These are phyloP conservation scores for Candolleomyces efflorescens DNA, from an alignment of 768 basidiomycete species.

Conservation along the genomic window DNA sequence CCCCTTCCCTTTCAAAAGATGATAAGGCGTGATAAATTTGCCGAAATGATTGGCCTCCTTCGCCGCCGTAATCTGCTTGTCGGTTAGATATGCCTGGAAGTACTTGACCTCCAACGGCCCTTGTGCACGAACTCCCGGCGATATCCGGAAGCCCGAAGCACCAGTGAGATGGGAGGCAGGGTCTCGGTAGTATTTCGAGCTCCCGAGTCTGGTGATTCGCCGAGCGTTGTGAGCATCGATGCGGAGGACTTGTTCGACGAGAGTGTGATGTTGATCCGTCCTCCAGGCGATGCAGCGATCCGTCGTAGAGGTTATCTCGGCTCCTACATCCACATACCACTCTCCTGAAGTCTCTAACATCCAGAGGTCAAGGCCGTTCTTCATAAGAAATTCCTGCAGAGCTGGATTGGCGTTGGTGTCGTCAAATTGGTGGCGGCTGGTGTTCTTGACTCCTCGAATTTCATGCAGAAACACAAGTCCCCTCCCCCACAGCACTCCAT, in stretches of 20 bases:
- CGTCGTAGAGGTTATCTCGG: slow-evolving; percentile 12
- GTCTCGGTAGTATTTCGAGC: slow-evolving; percentile 12
- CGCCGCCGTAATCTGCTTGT: slow-evolving; percentile 12
- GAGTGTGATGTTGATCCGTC: neutral
- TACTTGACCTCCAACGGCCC: slow-evolving; percentile 9
- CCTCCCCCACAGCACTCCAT: too few species aligned
- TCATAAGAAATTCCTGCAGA: neutral
- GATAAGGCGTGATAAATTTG: neutral
- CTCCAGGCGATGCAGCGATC: slow-evolving; percentile 14
- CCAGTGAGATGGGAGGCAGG: slow-evolving; percentile 12
- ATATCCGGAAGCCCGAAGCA: slow-evolving; percentile 11
- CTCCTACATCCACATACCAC: slow-evolving; percentile 20
- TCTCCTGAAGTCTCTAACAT: neutral
- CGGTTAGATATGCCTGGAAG: slow-evolving; percentile 15
- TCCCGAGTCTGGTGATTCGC: neutral
- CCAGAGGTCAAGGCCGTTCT: neutral
- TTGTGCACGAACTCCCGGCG: slow-evolving; percentile 3
- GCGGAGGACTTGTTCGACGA: slow-evolving; percentile 1
- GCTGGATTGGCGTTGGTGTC: neutral
- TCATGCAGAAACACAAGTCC: too few species aligned
- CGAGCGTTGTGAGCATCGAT: neutral
- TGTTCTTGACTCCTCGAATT: slow-evolving; percentile 8
- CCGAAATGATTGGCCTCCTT: slow-evolving; percentile 8
- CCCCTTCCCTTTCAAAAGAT: neutral
- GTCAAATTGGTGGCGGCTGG: neutral